Evolutionary conservation across 371 early-diverging fungal species (phyloP), one percentile per base, ranked within the genome.

Genomic region (Blakeslea trispora): DNA sequence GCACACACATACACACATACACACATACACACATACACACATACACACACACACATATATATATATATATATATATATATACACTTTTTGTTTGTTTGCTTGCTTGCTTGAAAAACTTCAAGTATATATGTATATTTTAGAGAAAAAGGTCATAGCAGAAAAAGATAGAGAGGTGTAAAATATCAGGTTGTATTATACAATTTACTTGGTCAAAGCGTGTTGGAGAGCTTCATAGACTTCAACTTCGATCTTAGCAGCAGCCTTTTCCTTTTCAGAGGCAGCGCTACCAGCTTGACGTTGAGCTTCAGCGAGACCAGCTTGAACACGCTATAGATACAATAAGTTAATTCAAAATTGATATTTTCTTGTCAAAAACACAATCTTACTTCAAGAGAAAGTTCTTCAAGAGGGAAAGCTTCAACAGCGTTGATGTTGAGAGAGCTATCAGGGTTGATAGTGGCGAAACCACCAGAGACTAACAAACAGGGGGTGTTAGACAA

Each of bases 341-440:
- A n/a, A n/a, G n/a, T n/a, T n/a, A n/a, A n/a, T n/a, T n/a, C n/a
- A n/a, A n/a, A n/a, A n/a, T n/a, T n/a, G n/a, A n/a, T n/a, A n/a
- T 7, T 40, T 40, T 17, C 40, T 17, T n/a, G 3, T 4, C 3
- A 40, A 40, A n/a, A 23, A 19, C 37, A 35, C n/a, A 17, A 10
- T 43, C 47, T 66, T 77, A 82, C 87, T 71, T 91, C 91, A 41
- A 80, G 50, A 59, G 93, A 93, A 66, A 98, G 66, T 39, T 95
- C 88, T 51, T 92, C 94, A 28, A 97, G 72, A 57, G 92, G 81
- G 73, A 90, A 86, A 51, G 97, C 99, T 80, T 98, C 99, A 19
- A 95, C 83, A 55, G 96, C 99, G 74, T 94, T 97, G 79, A 98
- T 95, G 89, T 96, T 94, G 58, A 98, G 83, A 55, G 91, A 79